Evolutionary conservation across 2,329 filamentous ascomycete genomes (phyloP), one percentile per base, ranked within the genome.

Genomic region (Sphaerulina vaccinii): DNA sequence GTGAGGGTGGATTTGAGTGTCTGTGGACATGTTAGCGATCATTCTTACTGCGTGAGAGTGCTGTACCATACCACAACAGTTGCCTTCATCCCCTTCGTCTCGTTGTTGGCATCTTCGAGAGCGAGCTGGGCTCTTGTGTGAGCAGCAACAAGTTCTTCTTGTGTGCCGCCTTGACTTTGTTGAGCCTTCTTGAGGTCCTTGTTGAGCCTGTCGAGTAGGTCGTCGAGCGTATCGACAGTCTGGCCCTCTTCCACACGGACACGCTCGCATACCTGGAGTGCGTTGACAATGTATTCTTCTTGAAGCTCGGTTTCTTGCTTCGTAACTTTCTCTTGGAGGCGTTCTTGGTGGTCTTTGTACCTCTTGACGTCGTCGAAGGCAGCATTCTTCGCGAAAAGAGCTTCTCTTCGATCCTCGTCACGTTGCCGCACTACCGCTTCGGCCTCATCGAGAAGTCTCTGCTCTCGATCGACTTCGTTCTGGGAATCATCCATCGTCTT

Each of bases 1-100:
- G 75, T 71, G 35, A 96, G 80, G 1, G 90, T 83, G 24, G 76
- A 64, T 60, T 78, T 79, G 37, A 84, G 72, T 41, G 72, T 69
- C 75, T 82, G 53, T 46, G 16, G 5, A 18, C 39, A 53, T 56
- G 55, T 59, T 45, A 56, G 51, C 44, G 35, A 39, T 5, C 38
- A 18, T 2, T 32, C n/a, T 21, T 10, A 13, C 8, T 11, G 13
- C n/a, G 15, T 33, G 19, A 23, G 13, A 21, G 39, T 27, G 6
- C n/a, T 11, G 19, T 4, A 16, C 69, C 69, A 51, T 68, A 78
- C 76, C 58, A 72, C 64, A 33, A 65, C 64, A 15, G 75, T 57
- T 18, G 53, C 52, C 27, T 60, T 56, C 55, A 68, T 52, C 1
- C 59, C 51, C 9, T 60, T 51, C 19, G 61, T 49, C 19, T 64